These are phyloP conservation scores for Metroxylon sagu DNA, from an alignment of 176 grass and related monocot genomes.

Conservation along the genomic window DNA sequence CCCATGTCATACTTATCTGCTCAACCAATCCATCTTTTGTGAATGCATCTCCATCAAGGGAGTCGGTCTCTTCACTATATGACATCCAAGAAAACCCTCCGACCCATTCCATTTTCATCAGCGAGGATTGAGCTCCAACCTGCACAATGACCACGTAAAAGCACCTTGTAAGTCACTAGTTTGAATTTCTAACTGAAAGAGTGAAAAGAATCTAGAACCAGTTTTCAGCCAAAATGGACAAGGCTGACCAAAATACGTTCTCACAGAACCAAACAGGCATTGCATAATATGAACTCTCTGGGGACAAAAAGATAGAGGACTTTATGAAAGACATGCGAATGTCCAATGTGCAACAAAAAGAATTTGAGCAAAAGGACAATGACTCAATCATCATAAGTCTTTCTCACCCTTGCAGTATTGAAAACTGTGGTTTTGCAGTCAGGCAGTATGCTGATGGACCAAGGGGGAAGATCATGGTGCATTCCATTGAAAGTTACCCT, in stretches of 20 bases:
- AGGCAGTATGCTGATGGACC: slow-evolving; percentile 90
- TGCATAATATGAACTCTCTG: no score
- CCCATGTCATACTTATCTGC: slow-evolving; percentile 84
- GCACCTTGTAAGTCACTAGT: no score
- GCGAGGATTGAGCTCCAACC: slow-evolving; percentile 48
- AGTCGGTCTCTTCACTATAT: slow-evolving; percentile 60
- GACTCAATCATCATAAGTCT: not conserved
- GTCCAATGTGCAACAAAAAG: no score
- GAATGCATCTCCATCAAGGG: slow-evolving; percentile 37
- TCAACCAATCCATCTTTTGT: slow-evolving; percentile 69
- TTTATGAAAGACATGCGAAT: no score
- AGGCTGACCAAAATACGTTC: no score
- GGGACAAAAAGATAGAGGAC: no score
- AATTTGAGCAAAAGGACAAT: no score
- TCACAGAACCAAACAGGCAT: no score
- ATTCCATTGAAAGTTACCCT: slow-evolving; percentile 57
- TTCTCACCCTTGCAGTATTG: slow-evolving; percentile 80
- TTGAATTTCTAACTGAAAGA: no score
- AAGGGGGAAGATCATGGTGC: slow-evolving; percentile 56
- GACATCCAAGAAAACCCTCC: slow-evolving; percentile 62
- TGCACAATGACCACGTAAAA: slow-evolving; percentile 10
- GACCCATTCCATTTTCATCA: slow-evolving; percentile 51
- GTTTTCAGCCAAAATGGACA: no score
- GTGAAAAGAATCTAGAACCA: no score
- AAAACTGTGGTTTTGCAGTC: slow-evolving; percentile 81